A percentile compares a stretch with the other conserved stretches of the same genome.
Conservation (phyloP, 75 land plant species). For the Pinus tabuliformis region DNA sequence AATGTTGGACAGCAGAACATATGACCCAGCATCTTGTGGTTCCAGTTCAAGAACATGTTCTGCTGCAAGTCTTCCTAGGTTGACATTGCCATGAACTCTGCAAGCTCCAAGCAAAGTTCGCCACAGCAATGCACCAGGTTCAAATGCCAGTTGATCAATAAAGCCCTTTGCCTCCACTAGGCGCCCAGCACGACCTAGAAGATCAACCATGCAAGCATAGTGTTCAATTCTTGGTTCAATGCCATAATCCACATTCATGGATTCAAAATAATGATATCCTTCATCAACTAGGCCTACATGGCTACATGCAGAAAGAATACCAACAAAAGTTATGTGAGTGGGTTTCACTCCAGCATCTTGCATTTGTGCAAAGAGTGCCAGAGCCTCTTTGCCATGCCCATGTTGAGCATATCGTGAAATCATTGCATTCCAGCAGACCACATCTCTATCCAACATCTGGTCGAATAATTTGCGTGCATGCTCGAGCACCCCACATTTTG, state of each 20-base stretch:
- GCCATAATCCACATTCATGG: background rate
- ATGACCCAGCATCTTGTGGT: conserved; percentile 5
- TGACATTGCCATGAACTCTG: background rate
- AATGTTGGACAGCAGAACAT: conserved; percentile 1
- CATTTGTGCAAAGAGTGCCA: background rate
- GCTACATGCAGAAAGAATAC: background rate
- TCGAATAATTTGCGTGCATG: conserved; percentile 44
- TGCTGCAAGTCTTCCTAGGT: background rate
- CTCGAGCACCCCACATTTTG: conserved; percentile 57
- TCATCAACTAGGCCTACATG: background rate
- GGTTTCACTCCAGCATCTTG: background rate
- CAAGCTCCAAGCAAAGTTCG: conserved; percentile 5
- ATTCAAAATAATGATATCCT: conserved; percentile 1
- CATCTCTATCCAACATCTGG: conserved; percentile 22
- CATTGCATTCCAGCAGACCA: conserved; percentile 60
- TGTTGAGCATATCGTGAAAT: conserved; percentile 50
- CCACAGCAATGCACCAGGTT: background rate
- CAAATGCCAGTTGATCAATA: background rate
- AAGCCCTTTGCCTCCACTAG: background rate
- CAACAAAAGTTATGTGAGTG: background rate
- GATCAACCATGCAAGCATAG: background rate
- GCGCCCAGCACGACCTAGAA: background rate
- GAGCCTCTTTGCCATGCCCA: background rate
- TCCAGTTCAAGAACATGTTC: background rate
- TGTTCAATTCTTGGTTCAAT: conserved; percentile 5